phyloP scores from a whole-genome alignment of 495 filamentous ascomycete species.

The Lepraria neglecta region DNA sequence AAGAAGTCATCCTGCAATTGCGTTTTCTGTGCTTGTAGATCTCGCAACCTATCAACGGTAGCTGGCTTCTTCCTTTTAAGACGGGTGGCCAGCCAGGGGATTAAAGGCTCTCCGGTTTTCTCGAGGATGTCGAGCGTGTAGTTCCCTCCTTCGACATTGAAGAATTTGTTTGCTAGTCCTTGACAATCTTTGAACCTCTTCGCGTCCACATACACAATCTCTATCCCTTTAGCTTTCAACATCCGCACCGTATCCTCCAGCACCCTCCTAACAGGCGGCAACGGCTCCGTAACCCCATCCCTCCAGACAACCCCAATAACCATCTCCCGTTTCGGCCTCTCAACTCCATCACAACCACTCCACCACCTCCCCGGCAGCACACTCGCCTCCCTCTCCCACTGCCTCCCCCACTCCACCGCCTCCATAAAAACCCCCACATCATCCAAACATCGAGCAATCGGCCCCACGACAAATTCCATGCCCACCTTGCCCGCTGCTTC shows the following conservation, averaged over 20 bases:
- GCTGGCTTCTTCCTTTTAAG: slow-evolving; percentile 39
- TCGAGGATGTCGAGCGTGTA: slow-evolving; percentile 51
- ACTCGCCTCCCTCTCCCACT: slow-evolving; percentile 42
- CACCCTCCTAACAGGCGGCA: slow-evolving; percentile 51
- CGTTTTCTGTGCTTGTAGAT: slow-evolving; percentile 45
- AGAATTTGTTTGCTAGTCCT: slow-evolving; percentile 49
- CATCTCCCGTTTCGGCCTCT: slow-evolving; percentile 30
- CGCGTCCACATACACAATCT: slow-evolving; percentile 49
- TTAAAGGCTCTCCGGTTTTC: slow-evolving; percentile 48
- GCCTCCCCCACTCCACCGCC: slow-evolving; percentile 42
- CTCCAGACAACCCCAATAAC: slow-evolving; percentile 51
- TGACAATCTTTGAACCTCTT: slow-evolving; percentile 48
- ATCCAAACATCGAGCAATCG: slow-evolving; percentile 40
- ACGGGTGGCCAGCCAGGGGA: slow-evolving; percentile 50
- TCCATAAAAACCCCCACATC: slow-evolving; percentile 48
- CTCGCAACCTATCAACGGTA: slow-evolving; percentile 38
- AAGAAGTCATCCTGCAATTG: slow-evolving; percentile 50
- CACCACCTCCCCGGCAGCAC: slow-evolving; percentile 47
- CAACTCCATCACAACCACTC: slow-evolving; percentile 15
- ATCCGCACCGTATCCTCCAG: slow-evolving; percentile 46
- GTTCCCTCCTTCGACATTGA: slow-evolving; percentile 49
- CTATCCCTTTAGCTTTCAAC: slow-evolving; percentile 42
- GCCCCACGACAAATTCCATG: slow-evolving; percentile 47
- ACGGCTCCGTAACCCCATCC: slow-evolving; percentile 52
- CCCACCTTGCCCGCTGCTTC: slow-evolving; percentile 37